Conservation (phyloP, 164 flowering plant genomes). For the Tinospora cordifolia region DNA sequence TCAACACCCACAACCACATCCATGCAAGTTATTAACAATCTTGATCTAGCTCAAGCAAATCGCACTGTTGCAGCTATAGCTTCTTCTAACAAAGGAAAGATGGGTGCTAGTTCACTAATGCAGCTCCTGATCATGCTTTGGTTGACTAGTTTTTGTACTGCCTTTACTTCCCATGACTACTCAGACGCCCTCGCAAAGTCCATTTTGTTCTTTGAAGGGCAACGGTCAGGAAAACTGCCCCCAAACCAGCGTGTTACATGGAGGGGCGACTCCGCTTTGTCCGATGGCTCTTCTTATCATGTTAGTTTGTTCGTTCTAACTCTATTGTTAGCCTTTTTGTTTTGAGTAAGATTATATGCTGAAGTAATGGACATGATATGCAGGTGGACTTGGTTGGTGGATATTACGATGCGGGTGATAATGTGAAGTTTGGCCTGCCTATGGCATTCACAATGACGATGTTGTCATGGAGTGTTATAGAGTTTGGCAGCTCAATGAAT, state of each 20-base stretch:
- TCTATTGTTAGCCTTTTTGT: too few relatives aligned
- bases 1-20: slow-evolving; percentile 6
- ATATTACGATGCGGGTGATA: slow-evolving; percentile 92
- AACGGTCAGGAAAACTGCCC: slow-evolving; percentile 78
- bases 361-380: slow-evolving; percentile 5
- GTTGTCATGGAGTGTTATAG: slow-evolving; percentile 86
- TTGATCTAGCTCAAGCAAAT: background rate
- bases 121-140: slow-evolving; percentile 14
- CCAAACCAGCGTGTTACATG: slow-evolving; percentile 58
- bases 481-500: slow-evolving; percentile 68
- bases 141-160: slow-evolving; percentile 20
- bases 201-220: slow-evolving; percentile 83
- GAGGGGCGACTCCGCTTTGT: slow-evolving; percentile 66
- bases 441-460: slow-evolving; percentile 90
- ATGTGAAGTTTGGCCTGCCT: slow-evolving; percentile 84
- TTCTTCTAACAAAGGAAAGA: background rate
- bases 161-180: slow-evolving; percentile 43
- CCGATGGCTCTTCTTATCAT: slow-evolving; percentile 64
- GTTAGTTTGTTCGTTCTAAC: too few relatives aligned
- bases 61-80: too few relatives aligned
- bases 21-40: background rate
- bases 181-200: slow-evolving; percentile 65
- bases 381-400: slow-evolving; percentile 91
- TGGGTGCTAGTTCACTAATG: slow-evolving; percentile 18
- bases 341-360: background rate